phyloP scores from a whole-genome alignment of 2,329 filamentous ascomycete species.

The Fusarium falciforme region DNA sequence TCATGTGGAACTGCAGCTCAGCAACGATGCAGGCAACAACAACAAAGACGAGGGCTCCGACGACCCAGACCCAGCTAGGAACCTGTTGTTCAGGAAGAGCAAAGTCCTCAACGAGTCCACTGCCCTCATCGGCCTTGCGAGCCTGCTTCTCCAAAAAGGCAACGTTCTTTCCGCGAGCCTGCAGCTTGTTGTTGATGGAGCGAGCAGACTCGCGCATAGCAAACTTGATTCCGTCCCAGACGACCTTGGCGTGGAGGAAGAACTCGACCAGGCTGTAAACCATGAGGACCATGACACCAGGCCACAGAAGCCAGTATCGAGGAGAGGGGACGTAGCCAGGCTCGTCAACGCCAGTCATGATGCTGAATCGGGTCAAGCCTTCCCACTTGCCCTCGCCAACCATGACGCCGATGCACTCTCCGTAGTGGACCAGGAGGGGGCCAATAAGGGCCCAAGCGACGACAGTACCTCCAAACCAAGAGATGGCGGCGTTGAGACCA shows the following conservation, averaged over 20 bases:
- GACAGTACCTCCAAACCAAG: constrained; percentile 67
- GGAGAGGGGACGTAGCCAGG: constrained; percentile 50
- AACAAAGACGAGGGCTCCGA: constrained; percentile 59
- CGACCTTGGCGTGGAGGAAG: constrained; percentile 52
- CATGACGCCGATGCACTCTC: constrained; percentile 60
- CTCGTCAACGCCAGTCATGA: constrained; percentile 44
- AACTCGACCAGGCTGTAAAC: constrained; percentile 56
- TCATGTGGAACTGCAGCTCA: constrained; percentile 65
- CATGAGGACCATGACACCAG: constrained; percentile 57
- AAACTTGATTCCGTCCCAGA: constrained; percentile 50
- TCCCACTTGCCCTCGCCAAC: constrained; percentile 46
- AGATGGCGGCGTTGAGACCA: constrained; percentile 65
- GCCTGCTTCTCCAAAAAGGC: constrained; percentile 51
- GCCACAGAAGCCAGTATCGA: constrained; percentile 58
- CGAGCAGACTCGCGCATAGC: constrained; percentile 47
- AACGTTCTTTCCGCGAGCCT: constrained; percentile 47
- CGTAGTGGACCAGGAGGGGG: constrained; percentile 60
- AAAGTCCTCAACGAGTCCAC: constrained; percentile 53
- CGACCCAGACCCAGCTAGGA: constrained; percentile 64
- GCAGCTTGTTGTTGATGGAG: constrained; percentile 46
- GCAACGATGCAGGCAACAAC: constrained; percentile 64
- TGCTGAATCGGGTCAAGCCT: constrained; percentile 45
- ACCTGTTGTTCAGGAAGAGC: constrained; percentile 59
- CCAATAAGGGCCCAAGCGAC: constrained; percentile 67
- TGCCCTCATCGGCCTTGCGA: constrained; percentile 47